Conservation (phyloP, 306 rosid species). For the Mimosa bimucronata region DNA sequence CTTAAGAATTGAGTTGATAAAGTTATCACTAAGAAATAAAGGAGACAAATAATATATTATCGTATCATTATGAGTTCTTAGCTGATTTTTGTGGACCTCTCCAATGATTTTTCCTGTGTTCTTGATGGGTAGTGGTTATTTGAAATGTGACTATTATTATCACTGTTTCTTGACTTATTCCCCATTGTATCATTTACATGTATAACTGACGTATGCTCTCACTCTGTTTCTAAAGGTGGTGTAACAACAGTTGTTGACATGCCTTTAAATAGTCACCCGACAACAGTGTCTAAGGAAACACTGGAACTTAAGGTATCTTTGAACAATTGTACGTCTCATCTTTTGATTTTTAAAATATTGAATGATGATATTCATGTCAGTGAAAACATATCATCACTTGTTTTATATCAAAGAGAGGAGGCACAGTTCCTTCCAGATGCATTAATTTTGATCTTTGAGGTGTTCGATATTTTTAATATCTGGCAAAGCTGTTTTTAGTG, state of each 20-base stretch:
- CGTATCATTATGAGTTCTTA: conserved; percentile 6
- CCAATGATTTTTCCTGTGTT: conserved; percentile 6
- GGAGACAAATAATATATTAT: neutral
- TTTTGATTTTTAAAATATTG: neutral
- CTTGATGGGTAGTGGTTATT: neutral
- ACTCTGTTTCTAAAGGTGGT: conserved; percentile 67
- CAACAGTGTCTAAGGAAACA: conserved; percentile 83
- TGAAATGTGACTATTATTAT: neutral
- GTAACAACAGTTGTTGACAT: conserved; percentile 92
- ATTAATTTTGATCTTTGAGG: neutral
- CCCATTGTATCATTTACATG: conserved; percentile 26
- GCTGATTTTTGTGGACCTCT: conserved; percentile 18
- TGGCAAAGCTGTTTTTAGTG: conserved; percentile 19
- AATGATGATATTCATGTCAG: neutral
- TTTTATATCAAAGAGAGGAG: conserved; percentile 27
- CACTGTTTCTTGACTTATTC: neutral
- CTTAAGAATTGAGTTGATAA: conserved; percentile 17
- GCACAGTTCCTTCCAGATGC: conserved; percentile 11
- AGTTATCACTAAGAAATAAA: conserved; percentile 8
- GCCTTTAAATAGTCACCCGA: conserved; percentile 89
- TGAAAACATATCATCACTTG: neutral
- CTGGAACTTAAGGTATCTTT: conserved; percentile 73
- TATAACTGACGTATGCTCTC: conserved; percentile 30
- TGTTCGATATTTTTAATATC: conserved; percentile 13
- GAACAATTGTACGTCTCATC: conserved; percentile 1